Evolutionary conservation across 805 yeast genomes (phyloP).

Genomic region (Kodamaea fukazawae): DNA sequence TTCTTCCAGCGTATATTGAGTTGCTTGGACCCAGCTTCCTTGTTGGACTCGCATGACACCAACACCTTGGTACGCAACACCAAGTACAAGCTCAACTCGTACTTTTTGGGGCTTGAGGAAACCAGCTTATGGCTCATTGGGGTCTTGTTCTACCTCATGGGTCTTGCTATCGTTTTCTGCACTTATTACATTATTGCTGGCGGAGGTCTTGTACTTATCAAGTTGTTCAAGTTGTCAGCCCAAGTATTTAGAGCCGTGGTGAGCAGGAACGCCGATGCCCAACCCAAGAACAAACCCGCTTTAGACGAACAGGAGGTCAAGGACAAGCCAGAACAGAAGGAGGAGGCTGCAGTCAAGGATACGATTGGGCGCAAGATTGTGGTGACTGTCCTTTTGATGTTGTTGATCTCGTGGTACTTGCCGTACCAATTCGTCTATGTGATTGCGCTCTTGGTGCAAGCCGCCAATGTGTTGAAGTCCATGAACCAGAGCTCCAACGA

Average conservation of each 20-base stretch:
- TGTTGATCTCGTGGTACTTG: constrained; percentile 55
- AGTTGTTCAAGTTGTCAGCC: neutral
- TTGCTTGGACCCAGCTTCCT: constrained; percentile 52
- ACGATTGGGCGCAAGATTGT: constrained; percentile 19
- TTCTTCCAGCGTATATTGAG: constrained; percentile 39
- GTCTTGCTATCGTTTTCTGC: constrained; percentile 42
- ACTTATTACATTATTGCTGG: constrained; percentile 26
- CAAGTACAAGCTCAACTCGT: constrained; percentile 48
- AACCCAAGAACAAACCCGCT: neutral
- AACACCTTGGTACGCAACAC: constrained; percentile 31
- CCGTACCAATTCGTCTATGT: constrained; percentile 82
- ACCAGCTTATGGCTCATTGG: constrained; percentile 55
- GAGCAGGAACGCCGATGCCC: neutral
- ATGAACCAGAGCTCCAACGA: constrained; percentile 6
- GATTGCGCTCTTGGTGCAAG: constrained; percentile 58
- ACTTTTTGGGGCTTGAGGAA: constrained; percentile 67
- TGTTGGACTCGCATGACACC: constrained; percentile 45
- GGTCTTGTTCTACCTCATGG: constrained; percentile 48
- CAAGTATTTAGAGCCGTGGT: neutral
- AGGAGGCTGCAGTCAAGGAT: neutral
- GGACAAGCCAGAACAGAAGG: neutral
- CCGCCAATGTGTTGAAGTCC: constrained; percentile 45
- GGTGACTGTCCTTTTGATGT: constrained; percentile 35
- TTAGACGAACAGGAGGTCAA: neutral
- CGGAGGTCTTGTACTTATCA: neutral